These are phyloP conservation scores for Cyclotella choctawhatcheeana DNA, from an alignment of 108 stramenopile species.

Conservation along the genomic window DNA sequence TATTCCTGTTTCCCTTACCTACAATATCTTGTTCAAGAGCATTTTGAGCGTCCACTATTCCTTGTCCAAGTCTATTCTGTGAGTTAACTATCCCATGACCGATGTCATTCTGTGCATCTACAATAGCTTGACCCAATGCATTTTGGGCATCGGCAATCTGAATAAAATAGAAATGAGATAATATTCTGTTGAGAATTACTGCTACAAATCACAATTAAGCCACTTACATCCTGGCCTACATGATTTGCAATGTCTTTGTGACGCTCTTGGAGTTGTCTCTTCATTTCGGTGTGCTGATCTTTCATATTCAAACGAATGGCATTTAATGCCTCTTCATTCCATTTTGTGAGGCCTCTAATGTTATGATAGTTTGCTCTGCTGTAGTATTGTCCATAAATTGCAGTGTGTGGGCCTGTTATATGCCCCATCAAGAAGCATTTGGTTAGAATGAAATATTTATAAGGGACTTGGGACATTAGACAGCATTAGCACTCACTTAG, in stretches of 20 bases:
- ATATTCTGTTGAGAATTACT: not conserved
- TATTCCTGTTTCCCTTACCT: not conserved
- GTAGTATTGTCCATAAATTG: not conserved
- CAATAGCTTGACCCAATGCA: not conserved
- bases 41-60: not conserved
- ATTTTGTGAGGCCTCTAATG: not conserved
- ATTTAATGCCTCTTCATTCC: not conserved
- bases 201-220: not conserved
- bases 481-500: too few relatives aligned
- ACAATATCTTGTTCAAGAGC: not conserved
- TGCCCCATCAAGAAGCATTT: too few relatives aligned
- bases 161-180: not conserved
- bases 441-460: too few relatives aligned
- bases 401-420: not conserved
- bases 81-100: not conserved
- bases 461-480: too few relatives aligned
- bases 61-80: not conserved
- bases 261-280: not conserved
- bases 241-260: constrained; percentile 2
- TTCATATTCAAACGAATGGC: not conserved
- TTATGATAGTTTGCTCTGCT: not conserved
- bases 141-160: constrained; percentile 1
- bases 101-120: not conserved
- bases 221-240: constrained; percentile 2
- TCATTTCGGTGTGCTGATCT: constrained; percentile 6